A percentile compares a stretch with the other conserved stretches of the same genome.
Evolutionary conservation across 163 green algal species (phyloP).

Genomic region (Chlamydomonas reinhardtii): DNA sequence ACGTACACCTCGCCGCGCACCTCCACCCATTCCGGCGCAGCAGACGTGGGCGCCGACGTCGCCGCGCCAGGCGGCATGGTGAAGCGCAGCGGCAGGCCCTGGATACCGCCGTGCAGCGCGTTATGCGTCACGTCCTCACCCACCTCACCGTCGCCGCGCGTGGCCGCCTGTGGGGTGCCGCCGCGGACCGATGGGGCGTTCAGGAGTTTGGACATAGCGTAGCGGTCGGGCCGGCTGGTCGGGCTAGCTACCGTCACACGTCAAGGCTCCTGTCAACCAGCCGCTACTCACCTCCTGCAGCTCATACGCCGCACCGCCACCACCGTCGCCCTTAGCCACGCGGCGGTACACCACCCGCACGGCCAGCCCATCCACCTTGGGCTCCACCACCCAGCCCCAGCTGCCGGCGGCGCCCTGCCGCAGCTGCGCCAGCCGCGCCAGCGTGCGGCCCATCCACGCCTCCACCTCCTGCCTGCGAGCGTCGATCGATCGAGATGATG

Average conservation of each 20-base stretch:
- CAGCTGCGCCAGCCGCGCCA: constrained; percentile 46
- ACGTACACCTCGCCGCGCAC: constrained; percentile 78
- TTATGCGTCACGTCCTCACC: constrained; percentile 76
- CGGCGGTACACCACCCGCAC: constrained; percentile 64
- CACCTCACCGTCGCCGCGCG: constrained; percentile 31
- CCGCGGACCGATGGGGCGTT: background rate
- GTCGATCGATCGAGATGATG: too few species aligned
- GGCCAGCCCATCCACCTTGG: constrained; percentile 81
- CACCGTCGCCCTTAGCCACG: constrained; percentile 4
- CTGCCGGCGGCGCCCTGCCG: background rate
- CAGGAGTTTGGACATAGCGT: too few species aligned
- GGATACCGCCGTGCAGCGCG: constrained; percentile 40
- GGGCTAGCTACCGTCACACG: too few species aligned
- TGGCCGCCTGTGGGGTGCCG: constrained; percentile 15
- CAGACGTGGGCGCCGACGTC: constrained; percentile 22
- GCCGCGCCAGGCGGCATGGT: background rate
- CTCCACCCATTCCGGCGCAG: constrained; percentile 55
- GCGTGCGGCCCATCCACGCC: constrained; percentile 54
- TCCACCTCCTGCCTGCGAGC: constrained; percentile 36
- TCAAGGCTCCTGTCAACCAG: too few species aligned
- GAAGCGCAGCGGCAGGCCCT: constrained; percentile 50
- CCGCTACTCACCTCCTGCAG: constrained; percentile 47
- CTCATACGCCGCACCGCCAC: background rate
- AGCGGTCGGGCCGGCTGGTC: too few species aligned
- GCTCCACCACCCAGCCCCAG: constrained; percentile 70